A percentile compares a stretch with the other conserved stretches of the same genome.
These are phyloP conservation scores for Podila clonocystis DNA, from an alignment of 192 early-diverging fungal species.

Conservation along the genomic window DNA sequence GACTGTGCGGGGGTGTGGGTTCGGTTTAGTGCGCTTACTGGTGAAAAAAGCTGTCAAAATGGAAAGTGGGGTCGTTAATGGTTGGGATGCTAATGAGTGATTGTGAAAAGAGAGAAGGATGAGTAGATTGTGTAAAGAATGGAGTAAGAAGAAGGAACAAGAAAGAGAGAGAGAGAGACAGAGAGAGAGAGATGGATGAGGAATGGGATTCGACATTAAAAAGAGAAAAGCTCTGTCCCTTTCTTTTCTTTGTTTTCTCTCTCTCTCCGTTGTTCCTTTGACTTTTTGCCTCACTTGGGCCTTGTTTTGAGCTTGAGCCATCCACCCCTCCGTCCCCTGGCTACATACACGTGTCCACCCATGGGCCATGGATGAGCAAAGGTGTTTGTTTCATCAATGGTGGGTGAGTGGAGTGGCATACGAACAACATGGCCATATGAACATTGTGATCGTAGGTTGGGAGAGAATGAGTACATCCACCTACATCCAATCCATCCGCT, in stretches of 20 bases:
- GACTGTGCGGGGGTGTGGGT: too few relatives aligned
- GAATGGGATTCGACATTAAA: neutral
- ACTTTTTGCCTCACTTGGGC: too few relatives aligned
- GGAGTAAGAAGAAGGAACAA: neutral
- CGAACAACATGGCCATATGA: too few relatives aligned
- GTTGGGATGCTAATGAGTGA: neutral
- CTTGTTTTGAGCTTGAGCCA: too few relatives aligned
- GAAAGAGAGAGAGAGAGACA: conserved; percentile 1
- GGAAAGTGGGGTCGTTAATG: neutral
- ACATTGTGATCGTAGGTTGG: too few relatives aligned
- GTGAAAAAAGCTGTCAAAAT: neutral
- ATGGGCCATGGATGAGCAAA: too few relatives aligned
- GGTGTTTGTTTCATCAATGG: too few relatives aligned
- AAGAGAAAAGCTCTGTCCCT: neutral
- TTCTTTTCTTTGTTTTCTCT: neutral
- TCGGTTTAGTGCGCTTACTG: too few relatives aligned
- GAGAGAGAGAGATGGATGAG: neutral
- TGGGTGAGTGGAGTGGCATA: too few relatives aligned
- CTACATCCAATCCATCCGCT: neutral
- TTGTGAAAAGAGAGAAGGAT: neutral
- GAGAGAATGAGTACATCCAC: too few relatives aligned
- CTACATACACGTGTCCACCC: too few relatives aligned
- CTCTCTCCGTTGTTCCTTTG: neutral
- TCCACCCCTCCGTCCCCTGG: too few relatives aligned
- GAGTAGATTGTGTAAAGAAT: neutral